Conservation (phyloP, 169 alveolate genomes). For the Sarcocystis neurona region DNA sequence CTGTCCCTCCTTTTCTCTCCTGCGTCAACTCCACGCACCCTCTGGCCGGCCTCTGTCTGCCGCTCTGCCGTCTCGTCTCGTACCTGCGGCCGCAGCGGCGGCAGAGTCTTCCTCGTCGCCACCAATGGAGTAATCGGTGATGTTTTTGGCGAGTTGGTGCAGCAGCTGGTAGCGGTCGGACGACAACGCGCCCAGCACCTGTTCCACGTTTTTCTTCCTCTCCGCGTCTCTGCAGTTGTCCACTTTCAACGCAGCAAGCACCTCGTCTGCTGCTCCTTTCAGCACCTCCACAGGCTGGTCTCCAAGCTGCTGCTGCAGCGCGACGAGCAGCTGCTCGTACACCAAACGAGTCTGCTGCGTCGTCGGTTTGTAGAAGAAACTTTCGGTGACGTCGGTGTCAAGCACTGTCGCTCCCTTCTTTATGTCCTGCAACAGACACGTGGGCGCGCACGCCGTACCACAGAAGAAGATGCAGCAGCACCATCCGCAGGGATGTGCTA, state of each 20-base stretch:
- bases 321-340: slow-evolving; percentile 88
- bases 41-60: too few relatives aligned
- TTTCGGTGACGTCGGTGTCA: slow-evolving; percentile 83
- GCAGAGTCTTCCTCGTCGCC: slow-evolving; percentile 61
- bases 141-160: slow-evolving; percentile 59
- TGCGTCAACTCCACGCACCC: too few relatives aligned
- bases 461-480: not conserved
- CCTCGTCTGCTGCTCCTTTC: slow-evolving; percentile 92
- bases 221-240: slow-evolving; percentile 72
- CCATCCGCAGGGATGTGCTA: not conserved
- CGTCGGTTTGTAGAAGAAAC: slow-evolving; percentile 88
- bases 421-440: slow-evolving; percentile 67
- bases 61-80: too few relatives aligned
- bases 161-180: slow-evolving; percentile 52
- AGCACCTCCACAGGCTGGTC: slow-evolving; percentile 91
- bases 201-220: slow-evolving; percentile 61
- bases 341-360: slow-evolving; percentile 87
- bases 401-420: slow-evolving; percentile 83
- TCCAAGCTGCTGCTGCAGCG: slow-evolving; percentile 85
- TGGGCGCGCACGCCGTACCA: not conserved
- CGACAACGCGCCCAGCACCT: slow-evolving; percentile 65
- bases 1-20: too few relatives aligned
- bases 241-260: slow-evolving; percentile 85
- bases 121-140: slow-evolving; percentile 62
- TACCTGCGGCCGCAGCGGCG: slow-evolving; percentile 34